Evolutionary conservation across 495 filamentous ascomycete species (phyloP), one percentile per base, ranked within the genome.

Genomic region (Niebla homalea): DNA sequence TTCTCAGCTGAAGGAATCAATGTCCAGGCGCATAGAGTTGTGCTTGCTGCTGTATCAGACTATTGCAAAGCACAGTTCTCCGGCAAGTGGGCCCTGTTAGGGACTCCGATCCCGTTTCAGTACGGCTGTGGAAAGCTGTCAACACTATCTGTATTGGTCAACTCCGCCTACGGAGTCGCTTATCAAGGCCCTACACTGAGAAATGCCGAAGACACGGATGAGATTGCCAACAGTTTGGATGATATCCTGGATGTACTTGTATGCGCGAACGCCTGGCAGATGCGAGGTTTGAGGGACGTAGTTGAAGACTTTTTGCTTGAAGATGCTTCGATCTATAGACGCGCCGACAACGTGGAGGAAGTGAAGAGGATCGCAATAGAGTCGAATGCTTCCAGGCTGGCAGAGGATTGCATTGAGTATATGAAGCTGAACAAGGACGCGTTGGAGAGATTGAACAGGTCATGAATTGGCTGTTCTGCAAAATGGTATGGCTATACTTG

Each of bases 131-230:
- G 21, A 5, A 59, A 53, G 10, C 51, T 52, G 40, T 47, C 39
- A n/a, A 61, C 62, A 3, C 35, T 66, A 0, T 51, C 43, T 0
- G 48, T 20, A 1, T 57, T 66, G 46, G 47, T 66, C 18, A 47
- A 60, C 16, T 64, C 58, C 23, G 63, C 63, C 0, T 66, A 66
- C 38, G 55, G 49, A 0, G 49, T 54, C 1, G 26, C 55, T 16
- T 48, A 57, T 38, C 38, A 53, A 0, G 52, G 54, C 53, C 47
- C 54, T 1, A 19, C 48, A 21, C 54, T 64, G 1, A 16, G 36
- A 18, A 19, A 49, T 15, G 22, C 40, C 0, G 46, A 56, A 10
- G 51, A 62, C 35, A 51, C 37, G 22, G 52, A 57, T 4, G 38
- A 48, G 26, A 51, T 51, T 12, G 52, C 50, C 0, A 26, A 32